Conservation (phyloP, 2,329 filamentous ascomycete species). For the Cladosporium sp. region DNA sequence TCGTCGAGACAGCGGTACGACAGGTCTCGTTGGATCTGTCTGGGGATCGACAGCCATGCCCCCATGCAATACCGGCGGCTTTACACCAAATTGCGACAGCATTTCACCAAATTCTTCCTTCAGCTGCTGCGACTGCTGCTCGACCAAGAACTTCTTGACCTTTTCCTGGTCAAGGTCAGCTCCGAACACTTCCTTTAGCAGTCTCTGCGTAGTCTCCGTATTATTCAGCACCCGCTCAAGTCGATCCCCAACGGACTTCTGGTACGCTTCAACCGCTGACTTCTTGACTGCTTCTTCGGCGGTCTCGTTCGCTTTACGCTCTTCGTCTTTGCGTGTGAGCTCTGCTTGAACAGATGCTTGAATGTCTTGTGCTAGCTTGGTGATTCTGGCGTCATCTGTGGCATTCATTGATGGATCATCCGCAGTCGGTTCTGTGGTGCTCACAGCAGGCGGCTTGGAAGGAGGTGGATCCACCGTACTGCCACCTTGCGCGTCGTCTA, state of each 20-base stretch:
- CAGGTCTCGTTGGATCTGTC: neutral
- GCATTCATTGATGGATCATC: neutral
- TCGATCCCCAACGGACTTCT: neutral
- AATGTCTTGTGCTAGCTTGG: slow-evolving; percentile 8
- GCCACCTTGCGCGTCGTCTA: neutral
- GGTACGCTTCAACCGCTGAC: neutral
- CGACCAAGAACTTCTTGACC: slow-evolving; percentile 5
- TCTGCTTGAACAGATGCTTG: neutral
- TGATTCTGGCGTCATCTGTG: neutral
- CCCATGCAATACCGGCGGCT: neutral
- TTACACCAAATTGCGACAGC: neutral
- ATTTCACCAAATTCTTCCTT: slow-evolving; percentile 6
- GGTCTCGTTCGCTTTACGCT: neutral
- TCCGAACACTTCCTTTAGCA: slow-evolving; percentile 3
- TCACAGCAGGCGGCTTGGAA: neutral
- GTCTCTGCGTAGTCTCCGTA: neutral
- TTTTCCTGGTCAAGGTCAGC: neutral
- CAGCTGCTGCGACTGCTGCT: slow-evolving; percentile 4
- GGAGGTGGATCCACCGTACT: neutral
- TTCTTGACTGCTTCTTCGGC: neutral
- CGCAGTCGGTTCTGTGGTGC: too few relatives aligned
- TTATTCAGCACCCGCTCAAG: neutral
- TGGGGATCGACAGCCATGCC: neutral
- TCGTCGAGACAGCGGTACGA: neutral
- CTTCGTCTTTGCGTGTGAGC: slow-evolving; percentile 5